These are phyloP conservation scores for Glycine soja DNA, from an alignment of 306 rosid species.

Conservation along the genomic window DNA sequence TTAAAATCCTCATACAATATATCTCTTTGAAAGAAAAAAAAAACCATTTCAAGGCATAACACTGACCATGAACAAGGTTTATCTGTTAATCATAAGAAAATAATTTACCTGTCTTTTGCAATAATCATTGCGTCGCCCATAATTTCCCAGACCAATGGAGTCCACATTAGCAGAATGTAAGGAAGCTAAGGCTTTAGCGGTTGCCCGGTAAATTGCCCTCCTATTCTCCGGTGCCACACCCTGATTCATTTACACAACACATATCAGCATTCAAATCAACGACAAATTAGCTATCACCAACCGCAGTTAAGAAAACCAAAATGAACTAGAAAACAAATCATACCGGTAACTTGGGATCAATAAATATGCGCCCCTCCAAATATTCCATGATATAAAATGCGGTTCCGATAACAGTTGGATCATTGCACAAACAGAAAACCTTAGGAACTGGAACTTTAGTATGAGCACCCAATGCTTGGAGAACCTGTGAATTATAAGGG, in stretches of 20 bases:
- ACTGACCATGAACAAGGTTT: neutral
- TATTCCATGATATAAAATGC: constrained; percentile 93
- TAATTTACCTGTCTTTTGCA: constrained; percentile 87
- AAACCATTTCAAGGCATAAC: neutral
- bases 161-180: constrained; percentile 80
- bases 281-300: neutral
- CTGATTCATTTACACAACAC: constrained; percentile 52
- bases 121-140: constrained; percentile 74
- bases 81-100: neutral
- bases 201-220: constrained; percentile 71
- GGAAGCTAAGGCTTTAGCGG: constrained; percentile 74
- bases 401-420: constrained; percentile 79
- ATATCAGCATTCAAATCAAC: constrained; percentile 40
- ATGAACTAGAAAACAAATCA: constrained; percentile 35
- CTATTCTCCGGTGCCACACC: constrained; percentile 73
- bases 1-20: neutral
- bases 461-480: constrained; percentile 72
- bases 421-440: constrained; percentile 83
- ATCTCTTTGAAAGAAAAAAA: neutral
- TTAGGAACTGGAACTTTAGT: constrained; percentile 88
- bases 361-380: constrained; percentile 86
- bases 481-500: constrained; percentile 61
- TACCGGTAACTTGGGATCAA: constrained; percentile 84
- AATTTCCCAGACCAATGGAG: constrained; percentile 79
- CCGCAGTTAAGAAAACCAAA: constrained; percentile 17